These are phyloP conservation scores for Plenodomus tracheiphilus DNA, from an alignment of 2,329 filamentous ascomycete species.

Conservation along the genomic window DNA sequence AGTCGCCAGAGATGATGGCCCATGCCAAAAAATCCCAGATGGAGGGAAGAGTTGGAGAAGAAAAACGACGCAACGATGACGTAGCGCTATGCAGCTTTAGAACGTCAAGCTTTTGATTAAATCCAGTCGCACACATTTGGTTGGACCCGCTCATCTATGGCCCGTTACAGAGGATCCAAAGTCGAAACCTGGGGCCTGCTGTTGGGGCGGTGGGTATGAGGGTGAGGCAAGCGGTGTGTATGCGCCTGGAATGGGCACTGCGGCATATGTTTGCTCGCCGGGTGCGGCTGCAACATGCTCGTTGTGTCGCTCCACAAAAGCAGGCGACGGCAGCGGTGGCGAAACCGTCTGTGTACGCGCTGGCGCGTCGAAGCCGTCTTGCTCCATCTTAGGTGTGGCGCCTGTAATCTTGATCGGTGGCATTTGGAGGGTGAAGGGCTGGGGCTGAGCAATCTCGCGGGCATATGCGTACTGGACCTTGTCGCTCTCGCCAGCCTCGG, in stretches of 20 bases:
- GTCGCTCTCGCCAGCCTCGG: slow-evolving; percentile 56
- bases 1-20: neutral
- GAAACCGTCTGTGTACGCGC: slow-evolving; percentile 42
- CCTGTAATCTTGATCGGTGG: slow-evolving; percentile 78
- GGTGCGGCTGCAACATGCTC: slow-evolving; percentile 71
- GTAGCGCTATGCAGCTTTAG: neutral
- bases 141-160: slow-evolving; percentile 16
- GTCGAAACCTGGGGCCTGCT: slow-evolving; percentile 38
- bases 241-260: slow-evolving; percentile 86
- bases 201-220: slow-evolving; percentile 42
- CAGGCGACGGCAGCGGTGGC: slow-evolving; percentile 39
- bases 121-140: neutral
- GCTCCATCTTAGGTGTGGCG: slow-evolving; percentile 71
- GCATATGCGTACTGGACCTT: slow-evolving; percentile 44
- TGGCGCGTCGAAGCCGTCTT: slow-evolving; percentile 62
- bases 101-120: neutral
- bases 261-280: slow-evolving; percentile 81
- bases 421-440: slow-evolving; percentile 82
- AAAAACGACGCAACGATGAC: slow-evolving; percentile 1
- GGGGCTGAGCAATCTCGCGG: slow-evolving; percentile 52
- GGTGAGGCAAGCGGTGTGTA: slow-evolving; percentile 61
- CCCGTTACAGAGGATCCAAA: slow-evolving; percentile 40
- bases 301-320: slow-evolving; percentile 54
- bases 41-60: slow-evolving; percentile 1
- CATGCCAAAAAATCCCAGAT: neutral